Base-by-base conservation (phyloP, 1,284 basidiomycete genomes). In the Malassezia equina region DNA sequence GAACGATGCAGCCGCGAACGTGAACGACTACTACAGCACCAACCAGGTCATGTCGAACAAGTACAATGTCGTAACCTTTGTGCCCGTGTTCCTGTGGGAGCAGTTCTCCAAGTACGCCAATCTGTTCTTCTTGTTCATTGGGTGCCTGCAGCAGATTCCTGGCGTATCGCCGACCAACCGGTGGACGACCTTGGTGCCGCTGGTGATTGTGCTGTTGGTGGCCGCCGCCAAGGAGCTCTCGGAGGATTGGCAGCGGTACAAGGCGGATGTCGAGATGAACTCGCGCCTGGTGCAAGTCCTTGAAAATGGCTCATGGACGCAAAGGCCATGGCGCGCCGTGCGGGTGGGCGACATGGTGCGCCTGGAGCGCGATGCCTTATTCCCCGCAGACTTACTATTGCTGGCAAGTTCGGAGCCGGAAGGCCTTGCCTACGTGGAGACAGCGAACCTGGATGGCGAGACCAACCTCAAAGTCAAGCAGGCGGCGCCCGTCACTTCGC, bases 381-480 rank as follows among this genome's bases (percentile, higher is more conserved):
- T 98, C 62, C 91, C 94, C 0, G 93, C 94, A 6, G 94, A 98
- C 76, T 80, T 96, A 71, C 76, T 96, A 2, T 79, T 98, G 31
- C 67, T 98, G 43, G 85, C 84, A 63, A 89, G 87, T 33, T 90
- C 87, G 66, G 94, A 98, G 74, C 93, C 94, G 0, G 93, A 98
- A 73, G 91, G 94, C 0, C 78, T 96, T 41, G 95, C 91, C 67
- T 98, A 96, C 70, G 88, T 98, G 61, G 93, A 98, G 76, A 98
- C 93, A 0, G 87, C 88, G 29, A 98, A 99, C 75, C 80, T 99
- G 21, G 94, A 98, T 69, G 93, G 91, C 23, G 93, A 98, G 78
- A 99, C 94, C 5, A 98, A 98, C 71, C 80, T 98, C 64, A 99
- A 98, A 79, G 96, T 98, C 77, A 96, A 98, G 75, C 91, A 98